Evolutionary conservation across 768 basidiomycete genomes (phyloP), one percentile per base, ranked within the genome.

Genomic region (Cystofilobasidium ferigula): DNA sequence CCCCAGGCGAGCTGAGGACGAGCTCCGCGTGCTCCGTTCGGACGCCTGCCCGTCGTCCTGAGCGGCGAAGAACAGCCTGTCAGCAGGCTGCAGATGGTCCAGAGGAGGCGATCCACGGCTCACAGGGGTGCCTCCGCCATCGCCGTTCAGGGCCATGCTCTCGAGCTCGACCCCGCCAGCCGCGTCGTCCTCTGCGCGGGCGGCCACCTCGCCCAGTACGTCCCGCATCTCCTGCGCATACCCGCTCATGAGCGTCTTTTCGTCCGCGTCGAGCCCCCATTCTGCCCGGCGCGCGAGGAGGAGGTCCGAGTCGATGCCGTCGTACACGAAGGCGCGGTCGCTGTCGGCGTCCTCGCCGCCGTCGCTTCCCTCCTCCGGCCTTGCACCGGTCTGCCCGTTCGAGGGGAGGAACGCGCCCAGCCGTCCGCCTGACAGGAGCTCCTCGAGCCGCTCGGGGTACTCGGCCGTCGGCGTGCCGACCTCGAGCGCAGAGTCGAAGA

Each of bases 251-350:
- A 34, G 24, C 13, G 65, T 69, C 14, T 64, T 36, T 20, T 68
- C 54, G 28, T 59, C 53, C 5, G 51, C 34, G 28, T 42, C 20
- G n/a, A 54, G 48, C 28, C 63, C 64, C 28, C 38, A 43, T 36
- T 64, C 35, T n/a, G 71, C 72, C 34, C 69, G 69, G 1, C 69
- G 69, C 0, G 69, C 71, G 26, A 67, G 67, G 26, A 70, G 68
- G 3, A 35, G 13, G 12, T 69, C 67, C 2, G 22, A 34, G 51
- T 63, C 60, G 42, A 28, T 6, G 12, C 57, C 64, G 22, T 57
- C 35, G 45, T 45, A 61, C 26, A 16, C 26, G 28, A 60, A 63
- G 8, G 34, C 61, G 10, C 32, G 48, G 13, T 61, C 51, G 28
- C 57, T 47, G 32, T 48, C 40, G 38, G 26, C 30, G 20, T 51